Base-by-base conservation (phyloP, 73 alveolate species). In the Symbiodinium natans region DNA sequence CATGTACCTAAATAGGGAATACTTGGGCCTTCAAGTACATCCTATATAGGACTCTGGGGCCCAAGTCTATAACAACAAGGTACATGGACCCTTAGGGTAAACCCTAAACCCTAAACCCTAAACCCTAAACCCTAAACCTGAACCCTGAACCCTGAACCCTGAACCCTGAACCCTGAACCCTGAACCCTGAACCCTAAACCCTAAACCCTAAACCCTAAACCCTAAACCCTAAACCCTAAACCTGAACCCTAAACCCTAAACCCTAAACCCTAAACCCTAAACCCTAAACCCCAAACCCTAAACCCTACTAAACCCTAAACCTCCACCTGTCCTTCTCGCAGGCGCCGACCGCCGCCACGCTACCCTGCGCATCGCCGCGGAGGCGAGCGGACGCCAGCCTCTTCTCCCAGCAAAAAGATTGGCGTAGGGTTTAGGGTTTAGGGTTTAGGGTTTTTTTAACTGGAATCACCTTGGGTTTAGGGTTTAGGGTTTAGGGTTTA, bases 331-430 rank as follows among this genome's bases (percentile, higher is more conserved):
- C 93, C 93, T 86, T 86, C 29, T 86, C 93, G 27, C 93, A 86
- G 48, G 82, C 56, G 40, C 73, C 54, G 83, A 56, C 41, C 25
- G 59, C 94, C 11, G 94, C 84, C 41, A 59, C 83, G n/a, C 40
- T 1, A 40, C 94, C 54, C 38, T 48, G 41, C 25, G 84, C 83
- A 13, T 86, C 94, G 19, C 59, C 23, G 25, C 83, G 84, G 41
- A 86, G 41, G 4, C n/a, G 23, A 1, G 82, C 36, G 38, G 3
- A 21, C 23, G 54, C 25, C 29, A 86, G 52, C 93, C 93, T 86
- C 34, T 31, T 29, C 31, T 52, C 2, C 3, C 23, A 29, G 71
- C 23, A 29, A 21, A 15, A 52, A 11, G 68, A 52, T 52, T 27
- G 21, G 68, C 13, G 68, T 52, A 52, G 68, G 71, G 27, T 0